Base-by-base conservation (phyloP, 495 filamentous ascomycete genomes). In the Rhypophila decipiens region DNA sequence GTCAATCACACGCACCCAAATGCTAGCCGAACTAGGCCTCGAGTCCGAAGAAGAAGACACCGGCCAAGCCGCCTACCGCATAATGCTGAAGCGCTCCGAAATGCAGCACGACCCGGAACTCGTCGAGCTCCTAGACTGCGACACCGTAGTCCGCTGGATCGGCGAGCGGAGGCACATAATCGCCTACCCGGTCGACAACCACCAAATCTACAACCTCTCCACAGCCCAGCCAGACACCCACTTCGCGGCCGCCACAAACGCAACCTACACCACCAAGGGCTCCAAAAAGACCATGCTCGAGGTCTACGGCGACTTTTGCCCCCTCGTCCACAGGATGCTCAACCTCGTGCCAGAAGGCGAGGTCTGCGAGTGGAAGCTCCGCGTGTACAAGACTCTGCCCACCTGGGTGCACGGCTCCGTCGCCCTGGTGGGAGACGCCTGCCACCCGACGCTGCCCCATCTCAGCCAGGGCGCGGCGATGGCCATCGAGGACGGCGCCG, bases 391-490 rank as follows among this genome's bases (percentile, higher is more conserved):
- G 39, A 78, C 80, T 0, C 69, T 91, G 19, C 76, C 79, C 0
- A 87, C 76, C 19, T 90, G 86, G 86, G 71, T 86, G 2, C 70
- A 79, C 46, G 79, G 80, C 3, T 69, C 59, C 38, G 76, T 78
- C n/a, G 84, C 84, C 17, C 78, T 90, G 2, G 66, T 90, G 15
- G 86, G 87, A 35, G 87, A 90, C 60, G 83, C 87, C 3, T 88
- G 85, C 63, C 84, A 90, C 60, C 83, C 85, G 3, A 90, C 85
- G 22, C 75, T 90, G 22, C 86, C 86, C 22, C 85, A 89, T 50
- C 66, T 87, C 12, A 79, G 76, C 24, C 87, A 90, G 70, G 86
- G 86, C n/a, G 86, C 85, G 22, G 87, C 86, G n/a, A 85, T 88
- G 72, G 86, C 85, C 22, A 85, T 90, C 44, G 87, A 93, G 67